Base-by-base conservation (phyloP, 75 land plant genomes). In the Cunninghamia lanceolata region DNA sequence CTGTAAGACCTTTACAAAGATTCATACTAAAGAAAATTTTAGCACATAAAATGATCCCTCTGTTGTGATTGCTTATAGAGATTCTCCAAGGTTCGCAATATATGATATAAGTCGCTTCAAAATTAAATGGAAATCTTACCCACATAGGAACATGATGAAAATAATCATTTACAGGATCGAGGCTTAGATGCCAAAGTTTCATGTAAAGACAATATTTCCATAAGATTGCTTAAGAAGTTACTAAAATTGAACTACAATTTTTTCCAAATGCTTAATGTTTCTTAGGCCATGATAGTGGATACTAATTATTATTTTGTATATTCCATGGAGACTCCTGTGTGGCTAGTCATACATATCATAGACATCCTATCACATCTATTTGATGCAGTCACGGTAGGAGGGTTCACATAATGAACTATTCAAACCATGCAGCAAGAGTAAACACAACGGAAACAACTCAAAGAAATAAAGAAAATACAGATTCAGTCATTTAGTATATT, bases 381-480 rank as follows among this genome's bases (percentile, higher is more conserved):
- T 99, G 96, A 83, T 98, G 99, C 99, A 94, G 99, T 85, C 96
- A 97, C n/a, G n/a, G n/a, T n/a, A n/a, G n/a, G n/a, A n/a, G n/a
- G n/a, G n/a, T n/a, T n/a, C n/a, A n/a, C n/a, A n/a, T n/a, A n/a
- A n/a, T n/a, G n/a, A n/a, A n/a, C n/a, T n/a, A n/a, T n/a, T n/a
- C n/a, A n/a, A n/a, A n/a, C n/a, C n/a, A n/a, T n/a, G n/a, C n/a
- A n/a, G n/a, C n/a, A n/a, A n/a, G n/a, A n/a, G n/a, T n/a, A n/a
- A n/a, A n/a, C n/a, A n/a, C n/a, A n/a, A n/a, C n/a, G n/a, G n/a
- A n/a, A n/a, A n/a, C n/a, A n/a, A n/a, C n/a, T n/a, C n/a, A n/a
- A n/a, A n/a, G n/a, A n/a, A n/a, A n/a, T n/a, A n/a, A n/a, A n/a
- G n/a, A n/a, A n/a, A n/a, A n/a, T n/a, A n/a, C n/a, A n/a, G n/a